Conservation (phyloP, 2,329 filamentous ascomycete species). For the Aspergillus uvarum region DNA sequence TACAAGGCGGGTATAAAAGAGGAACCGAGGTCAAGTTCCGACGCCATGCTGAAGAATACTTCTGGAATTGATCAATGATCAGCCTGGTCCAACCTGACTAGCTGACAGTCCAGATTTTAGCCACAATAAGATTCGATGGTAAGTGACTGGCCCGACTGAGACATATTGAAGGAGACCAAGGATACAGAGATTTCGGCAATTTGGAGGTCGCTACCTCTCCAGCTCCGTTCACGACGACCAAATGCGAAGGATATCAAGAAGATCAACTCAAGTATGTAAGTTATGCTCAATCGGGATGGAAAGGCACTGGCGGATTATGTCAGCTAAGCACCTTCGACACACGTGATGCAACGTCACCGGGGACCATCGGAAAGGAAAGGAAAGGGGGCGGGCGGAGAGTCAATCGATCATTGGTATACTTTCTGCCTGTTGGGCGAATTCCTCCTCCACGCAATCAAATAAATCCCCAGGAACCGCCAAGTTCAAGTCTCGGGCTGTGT, state of each 20-base stretch:
- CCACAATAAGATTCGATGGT: not conserved
- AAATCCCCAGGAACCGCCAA: not conserved
- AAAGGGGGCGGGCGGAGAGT: not conserved
- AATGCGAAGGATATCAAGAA: not conserved
- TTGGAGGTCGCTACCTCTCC: not conserved
- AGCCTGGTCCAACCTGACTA: not conserved
- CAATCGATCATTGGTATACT: slow-evolving; percentile 12
- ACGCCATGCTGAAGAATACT: slow-evolving; percentile 35
- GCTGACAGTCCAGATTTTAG: not conserved
- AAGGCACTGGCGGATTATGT: not conserved
- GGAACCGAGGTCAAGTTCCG: slow-evolving; percentile 45
- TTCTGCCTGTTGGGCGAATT: slow-evolving; percentile 24
- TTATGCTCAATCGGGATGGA: not conserved
- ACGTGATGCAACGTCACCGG: slow-evolving; percentile 24
- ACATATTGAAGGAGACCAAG: slow-evolving; percentile 10
- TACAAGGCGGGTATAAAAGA: slow-evolving; percentile 75
- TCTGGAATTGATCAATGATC: not conserved
- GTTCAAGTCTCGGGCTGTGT: not conserved
- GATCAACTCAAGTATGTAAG: not conserved
- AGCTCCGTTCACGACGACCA: not conserved
- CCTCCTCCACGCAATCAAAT: slow-evolving; percentile 19
- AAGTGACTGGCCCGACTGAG: not conserved
- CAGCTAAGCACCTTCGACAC: slow-evolving; percentile 1
- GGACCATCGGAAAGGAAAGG: slow-evolving; percentile 11
- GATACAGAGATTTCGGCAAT: not conserved